Conservation (phyloP, 2,329 filamentous ascomycete genomes). For the Ophiostoma triangulosporum region DNA sequence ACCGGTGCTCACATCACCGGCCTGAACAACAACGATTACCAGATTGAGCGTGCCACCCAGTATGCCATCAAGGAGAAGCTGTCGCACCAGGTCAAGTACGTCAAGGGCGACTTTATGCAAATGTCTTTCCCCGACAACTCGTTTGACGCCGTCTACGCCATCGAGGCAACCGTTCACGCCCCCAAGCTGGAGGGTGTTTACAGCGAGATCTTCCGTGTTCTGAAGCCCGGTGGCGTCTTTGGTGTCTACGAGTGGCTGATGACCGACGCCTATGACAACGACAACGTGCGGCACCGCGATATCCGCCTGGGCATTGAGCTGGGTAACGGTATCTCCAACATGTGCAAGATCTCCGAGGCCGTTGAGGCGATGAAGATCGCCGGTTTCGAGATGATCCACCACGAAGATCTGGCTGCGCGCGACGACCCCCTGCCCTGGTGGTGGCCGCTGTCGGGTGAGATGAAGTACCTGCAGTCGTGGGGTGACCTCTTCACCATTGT, state of each 20-base stretch:
- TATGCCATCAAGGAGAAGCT: constrained; percentile 77
- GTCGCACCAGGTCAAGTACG: constrained; percentile 65
- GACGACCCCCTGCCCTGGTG: constrained; percentile 77
- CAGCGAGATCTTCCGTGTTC: constrained; percentile 81
- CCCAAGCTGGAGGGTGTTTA: constrained; percentile 86
- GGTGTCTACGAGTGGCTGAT: constrained; percentile 99
- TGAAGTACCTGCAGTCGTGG: constrained; percentile 67
- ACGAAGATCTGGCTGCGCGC: constrained; percentile 76
- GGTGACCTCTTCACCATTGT: constrained; percentile 72
- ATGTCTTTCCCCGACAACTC: constrained; percentile 87
- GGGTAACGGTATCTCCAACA: constrained; percentile 93
- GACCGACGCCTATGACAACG: constrained; percentile 89
- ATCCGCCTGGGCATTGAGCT: constrained; percentile 92
- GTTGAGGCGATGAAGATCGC: constrained; percentile 72
- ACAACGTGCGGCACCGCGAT: constrained; percentile 71
- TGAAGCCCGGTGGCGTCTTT: constrained; percentile 92
- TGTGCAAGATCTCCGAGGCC: constrained; percentile 68
- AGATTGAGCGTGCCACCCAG: constrained; percentile 81
- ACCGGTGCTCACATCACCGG: constrained; percentile 79
- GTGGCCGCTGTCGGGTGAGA: constrained; percentile 76
- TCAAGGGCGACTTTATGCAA: constrained; percentile 99
- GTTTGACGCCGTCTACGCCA: constrained; percentile 93
- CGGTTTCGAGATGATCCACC: constrained; percentile 69
- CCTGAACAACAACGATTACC: constrained; percentile 98
- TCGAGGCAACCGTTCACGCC: constrained; percentile 93